Evolutionary conservation across 768 basidiomycete species (phyloP), one percentile per base, ranked within the genome.

Genomic region (Lyophyllum decastes): DNA sequence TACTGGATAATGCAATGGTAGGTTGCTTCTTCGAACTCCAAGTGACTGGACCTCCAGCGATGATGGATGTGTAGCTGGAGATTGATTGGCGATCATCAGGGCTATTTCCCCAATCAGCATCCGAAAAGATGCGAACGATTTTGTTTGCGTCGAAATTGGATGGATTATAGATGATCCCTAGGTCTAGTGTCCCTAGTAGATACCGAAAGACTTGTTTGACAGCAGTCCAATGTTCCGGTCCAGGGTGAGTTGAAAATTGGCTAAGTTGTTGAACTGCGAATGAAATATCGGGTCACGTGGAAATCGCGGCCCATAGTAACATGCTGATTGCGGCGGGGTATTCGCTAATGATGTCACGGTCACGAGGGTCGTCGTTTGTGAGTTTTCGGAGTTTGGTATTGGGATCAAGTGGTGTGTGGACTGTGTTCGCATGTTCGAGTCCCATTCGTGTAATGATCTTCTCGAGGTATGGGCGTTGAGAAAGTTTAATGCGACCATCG

Each of bases 121-220:
- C n/a, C n/a, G n/a, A n/a, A n/a, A n/a, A n/a, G n/a, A n/a, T n/a
- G n/a, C n/a, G n/a, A n/a, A n/a, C n/a, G n/a, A n/a, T n/a, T n/a
- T n/a, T n/a, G n/a, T n/a, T n/a, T n/a, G n/a, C n/a, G n/a, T n/a
- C n/a, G n/a, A n/a, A n/a, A n/a, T n/a, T n/a, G n/a, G n/a, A n/a
- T n/a, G n/a, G n/a, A n/a, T n/a, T n/a, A n/a, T n/a, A n/a, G n/a
- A n/a, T n/a, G n/a, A n/a, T n/a, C n/a, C 22, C 40, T 19, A 16
- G 50, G 5, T 19, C 40, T 34, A 10, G 50, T 38, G 24, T 69
- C 1, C 66, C 67, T 41, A 63, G 66, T 4, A 83, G 64, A 59
- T 82, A 83, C 2, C 70, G 64, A 41, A 78, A 68, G 21, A 81
- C 57, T 19, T 69, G 70, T 52, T 76, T 76, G 8, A 73, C 67